These are phyloP conservation scores for Mortierella sp. DNA, from an alignment of 371 early-diverging fungal genomes.

Conservation along the genomic window DNA sequence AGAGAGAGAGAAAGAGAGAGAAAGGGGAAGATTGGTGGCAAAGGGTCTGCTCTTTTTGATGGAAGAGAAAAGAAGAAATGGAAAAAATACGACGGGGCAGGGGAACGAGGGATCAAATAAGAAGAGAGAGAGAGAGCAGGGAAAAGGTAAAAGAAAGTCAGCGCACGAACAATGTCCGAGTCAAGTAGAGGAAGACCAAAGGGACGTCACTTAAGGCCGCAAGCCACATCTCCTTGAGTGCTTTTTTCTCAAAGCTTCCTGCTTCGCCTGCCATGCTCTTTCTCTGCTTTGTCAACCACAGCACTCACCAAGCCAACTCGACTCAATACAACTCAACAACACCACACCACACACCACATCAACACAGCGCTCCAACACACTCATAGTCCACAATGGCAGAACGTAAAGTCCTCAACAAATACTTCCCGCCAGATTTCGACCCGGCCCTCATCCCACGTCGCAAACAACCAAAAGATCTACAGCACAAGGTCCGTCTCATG, in stretches of 20 bases:
- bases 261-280: slow-evolving; percentile 1
- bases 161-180: background rate
- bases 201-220: slow-evolving; percentile 2
- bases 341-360: background rate
- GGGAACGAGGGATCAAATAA: background rate
- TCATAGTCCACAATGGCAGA: slow-evolving; percentile 73
- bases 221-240: background rate
- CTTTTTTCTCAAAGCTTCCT: background rate
- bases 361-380: background rate
- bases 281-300: too few relatives aligned
- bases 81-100: background rate
- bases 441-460: slow-evolving; percentile 82
- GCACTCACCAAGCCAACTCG: too few relatives aligned
- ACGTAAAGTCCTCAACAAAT: slow-evolving; percentile 93
- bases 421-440: slow-evolving; percentile 96
- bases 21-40: background rate
- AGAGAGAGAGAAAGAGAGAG: background rate
- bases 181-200: background rate
- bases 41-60: background rate
- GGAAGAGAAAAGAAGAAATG: background rate
- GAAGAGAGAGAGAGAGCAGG: background rate
- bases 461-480: slow-evolving; percentile 84
- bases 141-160: background rate
- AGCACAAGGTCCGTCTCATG: slow-evolving; percentile 96
- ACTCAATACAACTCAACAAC: background rate